Conservation (phyloP, 2,329 filamentous ascomycete genomes). For the Pseudogymnoascus sp. region DNA sequence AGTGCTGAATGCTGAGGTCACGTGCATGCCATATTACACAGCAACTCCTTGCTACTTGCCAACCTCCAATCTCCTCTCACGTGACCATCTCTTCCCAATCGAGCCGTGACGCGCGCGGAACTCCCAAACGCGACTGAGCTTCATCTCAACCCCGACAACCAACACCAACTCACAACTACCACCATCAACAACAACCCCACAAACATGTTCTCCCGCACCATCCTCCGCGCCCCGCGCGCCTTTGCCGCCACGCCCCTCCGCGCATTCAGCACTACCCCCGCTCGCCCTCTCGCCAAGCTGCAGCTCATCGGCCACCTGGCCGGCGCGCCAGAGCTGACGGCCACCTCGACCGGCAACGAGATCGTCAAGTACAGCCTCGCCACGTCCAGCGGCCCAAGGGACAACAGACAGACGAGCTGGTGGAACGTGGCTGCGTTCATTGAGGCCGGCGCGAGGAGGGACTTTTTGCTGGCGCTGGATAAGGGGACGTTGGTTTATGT, state of each 20-base stretch:
- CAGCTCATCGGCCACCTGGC: conserved; percentile 80
- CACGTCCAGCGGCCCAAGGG: conserved; percentile 54
- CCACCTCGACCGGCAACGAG: conserved; percentile 62
- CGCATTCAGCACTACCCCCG: conserved; percentile 62
- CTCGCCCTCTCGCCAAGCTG: conserved; percentile 64
- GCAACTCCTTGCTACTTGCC: too few relatives aligned
- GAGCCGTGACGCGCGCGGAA: not conserved
- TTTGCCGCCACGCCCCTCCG: conserved; percentile 42
- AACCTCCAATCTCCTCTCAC: not conserved
- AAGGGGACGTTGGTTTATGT: conserved; percentile 83
- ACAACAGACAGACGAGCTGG: conserved; percentile 74
- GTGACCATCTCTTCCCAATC: conserved; percentile 2
- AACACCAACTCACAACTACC: not conserved
- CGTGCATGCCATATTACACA: too few relatives aligned
- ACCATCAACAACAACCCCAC: conserved; percentile 3
- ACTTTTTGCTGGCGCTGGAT: conserved; percentile 61
- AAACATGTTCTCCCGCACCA: conserved; percentile 13
- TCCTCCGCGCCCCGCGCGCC: conserved; percentile 32
- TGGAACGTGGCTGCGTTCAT: conserved; percentile 70
- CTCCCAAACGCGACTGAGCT: conserved; percentile 2
- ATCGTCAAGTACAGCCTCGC: conserved; percentile 70
- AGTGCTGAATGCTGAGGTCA: too few relatives aligned
- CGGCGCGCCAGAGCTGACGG: conserved; percentile 63
- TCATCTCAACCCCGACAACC: conserved; percentile 2
- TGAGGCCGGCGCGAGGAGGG: conserved; percentile 57